These are phyloP conservation scores for Verbena officinalis DNA, from an alignment of 257 asterid genomes.

Conservation along the genomic window DNA sequence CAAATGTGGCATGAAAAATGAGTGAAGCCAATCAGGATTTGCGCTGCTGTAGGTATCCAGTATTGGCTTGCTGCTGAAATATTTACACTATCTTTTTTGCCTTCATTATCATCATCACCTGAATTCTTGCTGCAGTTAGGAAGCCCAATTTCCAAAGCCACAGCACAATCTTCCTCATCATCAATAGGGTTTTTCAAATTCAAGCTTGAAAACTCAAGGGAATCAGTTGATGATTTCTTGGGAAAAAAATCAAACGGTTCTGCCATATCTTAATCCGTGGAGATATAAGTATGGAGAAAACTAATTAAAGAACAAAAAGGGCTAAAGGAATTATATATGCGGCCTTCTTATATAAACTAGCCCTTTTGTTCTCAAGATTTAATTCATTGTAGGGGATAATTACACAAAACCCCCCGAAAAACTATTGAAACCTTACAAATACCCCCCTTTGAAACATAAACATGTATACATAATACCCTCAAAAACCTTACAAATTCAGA, in stretches of 20 bases:
- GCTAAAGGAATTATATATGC: constrained; percentile 25
- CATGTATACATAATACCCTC: no score
- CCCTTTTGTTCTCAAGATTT: background rate
- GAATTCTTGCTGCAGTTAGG: constrained; percentile 39
- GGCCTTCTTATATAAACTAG: constrained; percentile 32
- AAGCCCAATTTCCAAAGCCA: constrained; percentile 58
- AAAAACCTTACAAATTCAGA: no score
- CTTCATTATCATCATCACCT: constrained; percentile 8
- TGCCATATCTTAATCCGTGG: no score
- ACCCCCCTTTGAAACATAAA: no score
- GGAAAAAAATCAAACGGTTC: constrained; percentile 62
- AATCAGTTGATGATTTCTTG: constrained; percentile 24
- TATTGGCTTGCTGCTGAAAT: constrained; percentile 27
- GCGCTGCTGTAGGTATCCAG: constrained; percentile 76
- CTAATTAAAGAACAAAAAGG: constrained; percentile 15
- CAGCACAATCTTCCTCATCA: constrained; percentile 34
- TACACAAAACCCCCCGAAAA: no score
- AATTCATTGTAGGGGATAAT: no score
- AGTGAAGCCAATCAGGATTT: constrained; percentile 69
- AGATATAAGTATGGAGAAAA: no score
- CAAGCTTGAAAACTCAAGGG: background rate
- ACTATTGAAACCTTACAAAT: no score
- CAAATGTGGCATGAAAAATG: constrained; percentile 78
- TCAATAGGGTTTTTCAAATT: background rate
- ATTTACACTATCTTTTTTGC: constrained; percentile 14